Conservation (phyloP, 1,284 basidiomycete genomes). For the Melampsora larici-populina region DNA sequence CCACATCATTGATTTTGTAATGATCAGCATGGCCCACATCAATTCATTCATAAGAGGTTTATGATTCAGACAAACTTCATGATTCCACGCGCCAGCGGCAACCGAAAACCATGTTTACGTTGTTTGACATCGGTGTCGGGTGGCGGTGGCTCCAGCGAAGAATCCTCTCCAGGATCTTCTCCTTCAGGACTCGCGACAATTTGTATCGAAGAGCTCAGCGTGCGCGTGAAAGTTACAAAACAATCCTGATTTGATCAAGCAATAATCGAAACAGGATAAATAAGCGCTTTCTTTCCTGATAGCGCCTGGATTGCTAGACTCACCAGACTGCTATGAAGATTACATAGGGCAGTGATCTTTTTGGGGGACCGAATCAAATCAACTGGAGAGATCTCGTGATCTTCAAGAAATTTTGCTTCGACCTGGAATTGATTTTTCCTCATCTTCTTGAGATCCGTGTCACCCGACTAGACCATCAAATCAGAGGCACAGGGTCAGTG, state of each 20-base stretch:
- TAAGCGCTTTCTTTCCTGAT: background rate
- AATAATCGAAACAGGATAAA: background rate
- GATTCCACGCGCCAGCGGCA: conserved; percentile 61
- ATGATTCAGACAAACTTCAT: conserved; percentile 10
- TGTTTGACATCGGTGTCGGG: background rate
- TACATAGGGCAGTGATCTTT: conserved; percentile 72
- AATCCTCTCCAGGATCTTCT: background rate
- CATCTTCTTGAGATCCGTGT: conserved; percentile 1
- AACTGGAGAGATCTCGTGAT: conserved; percentile 60
- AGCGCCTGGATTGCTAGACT: conserved; percentile 51
- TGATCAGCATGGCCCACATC: background rate
- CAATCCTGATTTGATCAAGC: conserved; percentile 16
- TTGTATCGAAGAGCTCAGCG: conserved; percentile 28
- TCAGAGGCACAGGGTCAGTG: background rate
- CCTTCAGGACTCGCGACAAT: conserved; percentile 20
- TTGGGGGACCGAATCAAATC: conserved; percentile 75
- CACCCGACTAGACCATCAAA: conserved; percentile 11
- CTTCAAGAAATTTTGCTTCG: conserved; percentile 66
- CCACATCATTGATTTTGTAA: background rate
- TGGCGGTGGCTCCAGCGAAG: conserved; percentile 3
- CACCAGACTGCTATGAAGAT: conserved; percentile 81
- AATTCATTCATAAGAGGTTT: background rate
- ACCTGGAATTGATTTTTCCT: conserved; percentile 65
- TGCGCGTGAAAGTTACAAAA: conserved; percentile 36
- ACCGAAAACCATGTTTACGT: conserved; percentile 60